These are phyloP conservation scores for Dioscorea alata DNA, from an alignment of 106 monocot genomes.

Conservation along the genomic window DNA sequence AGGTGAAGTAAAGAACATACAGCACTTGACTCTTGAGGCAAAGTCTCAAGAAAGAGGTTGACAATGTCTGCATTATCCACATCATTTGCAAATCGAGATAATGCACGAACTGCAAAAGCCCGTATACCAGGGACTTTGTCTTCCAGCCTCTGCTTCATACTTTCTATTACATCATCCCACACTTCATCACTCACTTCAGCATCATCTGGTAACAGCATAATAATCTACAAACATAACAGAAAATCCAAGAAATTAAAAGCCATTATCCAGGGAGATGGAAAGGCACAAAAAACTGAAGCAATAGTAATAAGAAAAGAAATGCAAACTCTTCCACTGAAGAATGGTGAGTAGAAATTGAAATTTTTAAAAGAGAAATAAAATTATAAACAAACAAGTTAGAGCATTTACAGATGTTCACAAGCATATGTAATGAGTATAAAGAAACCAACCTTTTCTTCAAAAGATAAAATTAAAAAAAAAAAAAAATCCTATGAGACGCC, in stretches of 20 bases:
- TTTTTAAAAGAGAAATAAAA: too few relatives aligned
- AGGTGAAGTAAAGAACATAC: conserved; percentile 26
- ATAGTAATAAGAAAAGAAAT: too few relatives aligned
- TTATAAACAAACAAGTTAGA: too few relatives aligned
- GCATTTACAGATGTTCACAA: too few relatives aligned
- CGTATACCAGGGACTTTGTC: conserved; percentile 83
- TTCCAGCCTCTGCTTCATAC: conserved; percentile 64
- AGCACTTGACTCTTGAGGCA: conserved; percentile 62
- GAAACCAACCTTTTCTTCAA: too few relatives aligned
- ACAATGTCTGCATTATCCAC: conserved; percentile 48
- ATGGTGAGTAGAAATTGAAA: too few relatives aligned
- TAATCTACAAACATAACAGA: conserved; percentile 36
- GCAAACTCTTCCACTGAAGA: too few relatives aligned
- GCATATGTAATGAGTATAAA: too few relatives aligned
- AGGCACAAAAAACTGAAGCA: too few relatives aligned
- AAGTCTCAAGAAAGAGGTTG: conserved; percentile 50
- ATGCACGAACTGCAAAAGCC: conserved; percentile 71
- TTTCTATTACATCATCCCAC: conserved; percentile 91
- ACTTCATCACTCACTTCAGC: conserved; percentile 83
- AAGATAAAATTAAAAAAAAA: too few relatives aligned
- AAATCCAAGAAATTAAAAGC: too few relatives aligned
- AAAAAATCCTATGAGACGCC: too few relatives aligned
- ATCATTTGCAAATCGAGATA: conserved; percentile 79
- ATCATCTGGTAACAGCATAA: conserved; percentile 85
- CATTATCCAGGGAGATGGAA: not conserved